Conservation (phyloP, 768 basidiomycete genomes). For the Coprinellus aureogranulatus region DNA sequence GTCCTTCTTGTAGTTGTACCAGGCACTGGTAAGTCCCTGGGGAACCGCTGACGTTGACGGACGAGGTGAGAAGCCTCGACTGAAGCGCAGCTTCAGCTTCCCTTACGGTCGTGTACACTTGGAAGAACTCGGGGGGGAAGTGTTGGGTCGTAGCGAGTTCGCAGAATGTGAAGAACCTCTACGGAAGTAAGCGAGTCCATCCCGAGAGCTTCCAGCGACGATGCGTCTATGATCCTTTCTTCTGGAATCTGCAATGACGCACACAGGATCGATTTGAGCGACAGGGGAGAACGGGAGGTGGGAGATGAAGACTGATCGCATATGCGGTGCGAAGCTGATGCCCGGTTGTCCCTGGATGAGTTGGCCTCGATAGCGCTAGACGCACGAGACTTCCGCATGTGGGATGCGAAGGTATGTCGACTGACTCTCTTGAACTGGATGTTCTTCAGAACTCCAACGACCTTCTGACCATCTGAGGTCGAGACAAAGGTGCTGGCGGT, state of each 20-base stretch:
- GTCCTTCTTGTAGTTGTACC: background rate
- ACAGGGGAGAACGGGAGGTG: conserved; percentile 30
- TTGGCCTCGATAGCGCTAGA: background rate
- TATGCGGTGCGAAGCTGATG: conserved; percentile 6
- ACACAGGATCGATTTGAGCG: conserved; percentile 41
- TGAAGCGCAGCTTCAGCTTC: background rate
- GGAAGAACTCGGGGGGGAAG: background rate
- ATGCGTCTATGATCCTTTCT: conserved; percentile 41
- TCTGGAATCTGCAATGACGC: conserved; percentile 41
- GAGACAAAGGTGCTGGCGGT: conserved; percentile 35
- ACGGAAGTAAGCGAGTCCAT: conserved; percentile 66
- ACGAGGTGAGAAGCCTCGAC: background rate
- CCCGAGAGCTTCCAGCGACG: conserved; percentile 50
- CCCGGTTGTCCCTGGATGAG: conserved; percentile 15
- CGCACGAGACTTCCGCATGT: background rate
- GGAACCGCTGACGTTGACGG: no score
- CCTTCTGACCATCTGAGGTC: conserved; percentile 43
- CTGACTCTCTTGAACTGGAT: conserved; percentile 59
- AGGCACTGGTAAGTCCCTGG: background rate
- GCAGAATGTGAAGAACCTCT: conserved; percentile 51
- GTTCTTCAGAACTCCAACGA: conserved; percentile 57
- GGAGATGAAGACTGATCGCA: background rate
- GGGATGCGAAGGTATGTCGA: conserved; percentile 19
- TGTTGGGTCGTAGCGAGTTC: background rate
- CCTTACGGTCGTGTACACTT: background rate